Evolutionary conservation across 2,329 filamentous ascomycete genomes (phyloP), one percentile per base, ranked within the genome.

Genomic region (Elsinoe ampelina): DNA sequence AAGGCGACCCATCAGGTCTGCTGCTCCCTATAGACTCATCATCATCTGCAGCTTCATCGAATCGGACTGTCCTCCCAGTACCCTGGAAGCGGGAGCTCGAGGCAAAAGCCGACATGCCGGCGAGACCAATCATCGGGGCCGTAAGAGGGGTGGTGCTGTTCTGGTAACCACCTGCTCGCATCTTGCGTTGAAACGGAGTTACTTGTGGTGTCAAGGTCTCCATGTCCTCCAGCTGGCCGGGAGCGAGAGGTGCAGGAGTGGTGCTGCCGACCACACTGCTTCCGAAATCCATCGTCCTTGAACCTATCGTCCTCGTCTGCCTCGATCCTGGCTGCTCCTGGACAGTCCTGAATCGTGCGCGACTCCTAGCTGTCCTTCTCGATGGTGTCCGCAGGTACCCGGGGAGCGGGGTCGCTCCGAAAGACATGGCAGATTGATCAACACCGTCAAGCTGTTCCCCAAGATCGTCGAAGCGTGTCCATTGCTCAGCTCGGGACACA

Each of bases 321-420:
- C 58, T 58, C 10, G 54, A 55, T 15, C 48, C 50, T 17, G 26
- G n/a, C 13, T 36, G 39, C 3, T 56, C 42, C 2, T 41, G 54
- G 11, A 61, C 57, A 12, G 58, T 38, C 26, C 60, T 57, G 58
- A 59, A 60, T 1, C 62, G 63, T 8, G 67, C 61, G 57, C 70
- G 71, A 1, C 65, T 63, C 1, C 70, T 61, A 2, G 66, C 70
- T 0, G 71, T 64, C 20, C 71, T 67, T 57, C 73, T 73, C 41
- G 71, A 74, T 0, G 75, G 75, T 30, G 75, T 77, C 38, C 75
- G 73, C 57, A 77, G 68, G 55, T 78, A 77, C 0, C 71, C 72
- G 2, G 65, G 64, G 1, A 63, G 34, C 0, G 63, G 63, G 1
- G 65, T 65, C 5, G 62, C 61, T 1, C 34, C 38, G 30, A 55